These are phyloP conservation scores for Alternaria hordeiaustralica DNA, from an alignment of 2,329 filamentous ascomycete species.

Conservation along the genomic window DNA sequence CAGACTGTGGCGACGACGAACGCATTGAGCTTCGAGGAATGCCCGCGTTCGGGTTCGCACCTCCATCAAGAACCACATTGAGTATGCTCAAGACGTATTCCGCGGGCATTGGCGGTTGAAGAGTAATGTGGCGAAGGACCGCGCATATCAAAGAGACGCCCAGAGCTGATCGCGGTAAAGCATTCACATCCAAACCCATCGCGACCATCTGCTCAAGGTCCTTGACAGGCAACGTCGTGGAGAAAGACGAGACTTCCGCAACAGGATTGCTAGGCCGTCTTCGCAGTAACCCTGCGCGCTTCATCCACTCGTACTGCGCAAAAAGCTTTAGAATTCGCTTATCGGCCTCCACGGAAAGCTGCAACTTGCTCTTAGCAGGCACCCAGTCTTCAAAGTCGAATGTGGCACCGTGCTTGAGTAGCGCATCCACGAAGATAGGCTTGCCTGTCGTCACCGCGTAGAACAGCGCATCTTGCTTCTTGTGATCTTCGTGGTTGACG, in stretches of 20 bases:
- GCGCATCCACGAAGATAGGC: constrained; percentile 28
- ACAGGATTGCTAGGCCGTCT: constrained; percentile 16
- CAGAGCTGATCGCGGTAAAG: constrained; percentile 19
- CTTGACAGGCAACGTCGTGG: constrained; percentile 24
- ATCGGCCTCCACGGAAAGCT: constrained; percentile 11
- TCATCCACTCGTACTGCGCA: constrained; percentile 37
- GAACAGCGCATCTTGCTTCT: constrained; percentile 33
- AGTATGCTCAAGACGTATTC: constrained; percentile 28
- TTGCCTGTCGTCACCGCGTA: constrained; percentile 39
- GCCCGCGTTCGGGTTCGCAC: constrained; percentile 30
- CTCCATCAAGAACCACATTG: constrained; percentile 20
- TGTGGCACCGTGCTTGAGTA: constrained; percentile 37
- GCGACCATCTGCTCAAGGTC: constrained; percentile 30
- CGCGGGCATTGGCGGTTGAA: constrained; percentile 17
- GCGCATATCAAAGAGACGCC: constrained; percentile 32
- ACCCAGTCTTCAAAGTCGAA: constrained; percentile 38
- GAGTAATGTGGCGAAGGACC: constrained; percentile 25
- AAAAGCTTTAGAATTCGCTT: constrained; percentile 30
- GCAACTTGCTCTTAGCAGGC: constrained; percentile 12
- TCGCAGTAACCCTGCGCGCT: constrained; percentile 26
- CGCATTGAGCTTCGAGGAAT: constrained; percentile 15
- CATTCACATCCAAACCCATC: constrained; percentile 36
- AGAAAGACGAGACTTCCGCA: constrained; percentile 16
- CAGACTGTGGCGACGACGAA: constrained; percentile 15
- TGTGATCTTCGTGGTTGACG: constrained; percentile 41